A percentile compares a stretch with the other conserved stretches of the same genome.
Evolutionary conservation across 352 stramenopile genomes (phyloP).

Genomic region (Thalassiosira pacifica): DNA sequence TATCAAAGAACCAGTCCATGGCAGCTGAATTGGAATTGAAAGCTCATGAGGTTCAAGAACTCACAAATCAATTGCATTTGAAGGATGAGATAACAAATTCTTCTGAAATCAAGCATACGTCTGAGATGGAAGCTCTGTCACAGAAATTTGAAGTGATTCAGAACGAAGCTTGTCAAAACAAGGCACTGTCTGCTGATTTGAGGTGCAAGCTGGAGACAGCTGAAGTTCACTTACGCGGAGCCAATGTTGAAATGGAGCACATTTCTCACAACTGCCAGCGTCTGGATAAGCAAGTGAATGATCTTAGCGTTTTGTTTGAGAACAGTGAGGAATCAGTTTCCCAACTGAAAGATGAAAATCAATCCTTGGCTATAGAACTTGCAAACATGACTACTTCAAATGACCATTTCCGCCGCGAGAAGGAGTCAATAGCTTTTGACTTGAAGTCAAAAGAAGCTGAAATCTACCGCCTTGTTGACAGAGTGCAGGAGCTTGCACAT

Average conservation of each 20-base stretch:
- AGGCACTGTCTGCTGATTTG: conserved; percentile 28
- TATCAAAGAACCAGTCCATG: background rate
- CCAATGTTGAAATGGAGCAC: conserved; percentile 24
- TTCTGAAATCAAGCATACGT: conserved; percentile 3
- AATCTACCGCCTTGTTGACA: background rate
- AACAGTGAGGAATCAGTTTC: background rate
- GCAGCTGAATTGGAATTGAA: conserved; percentile 12
- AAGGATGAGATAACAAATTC: background rate
- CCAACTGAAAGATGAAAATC: conserved; percentile 1
- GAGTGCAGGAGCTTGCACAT: conserved; percentile 1
- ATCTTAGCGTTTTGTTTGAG: conserved; percentile 4
- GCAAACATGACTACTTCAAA: conserved; percentile 4
- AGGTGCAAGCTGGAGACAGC: conserved; percentile 43
- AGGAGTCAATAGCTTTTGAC: background rate
- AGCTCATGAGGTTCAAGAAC: background rate
- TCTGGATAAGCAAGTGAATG: conserved; percentile 23
- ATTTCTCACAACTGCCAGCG: conserved; percentile 24
- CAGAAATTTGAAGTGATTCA: conserved; percentile 1
- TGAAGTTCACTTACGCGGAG: conserved; percentile 26
- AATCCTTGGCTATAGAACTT: background rate
- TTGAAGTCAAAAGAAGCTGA: background rate
- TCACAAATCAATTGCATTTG: background rate
- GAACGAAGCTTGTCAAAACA: conserved; percentile 18
- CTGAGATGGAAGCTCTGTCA: conserved; percentile 13
- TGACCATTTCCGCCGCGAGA: conserved; percentile 1